Base-by-base conservation (phyloP, 345 rosid genomes). In the Excoecaria agallocha region DNA sequence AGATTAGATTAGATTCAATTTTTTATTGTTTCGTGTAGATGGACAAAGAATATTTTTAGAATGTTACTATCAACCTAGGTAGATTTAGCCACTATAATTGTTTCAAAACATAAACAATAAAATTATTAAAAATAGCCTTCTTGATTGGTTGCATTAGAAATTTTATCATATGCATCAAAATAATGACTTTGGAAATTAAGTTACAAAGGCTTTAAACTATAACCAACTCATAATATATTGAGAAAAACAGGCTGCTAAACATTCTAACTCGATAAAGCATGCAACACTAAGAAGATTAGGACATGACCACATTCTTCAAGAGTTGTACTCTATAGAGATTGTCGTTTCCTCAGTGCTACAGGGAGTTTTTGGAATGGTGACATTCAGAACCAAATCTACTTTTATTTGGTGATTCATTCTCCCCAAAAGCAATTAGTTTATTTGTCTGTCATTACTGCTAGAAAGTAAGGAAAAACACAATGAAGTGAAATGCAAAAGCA, bases 1-100 rank as follows among this genome's bases (percentile, higher is more conserved):
- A 30, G 30, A 30, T 30, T 30, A 30, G 30, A 30, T 70, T 17
- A 19, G 16, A 16, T 61, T 60, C 57, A 74, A 51, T 35, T 19
- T 61, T 49, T 73, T 16, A 38, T 59, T 54, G 13, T 61, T 65
- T 54, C 12, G 65, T 50, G 73, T 19, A n/a, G 1, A 52, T 69
- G 70, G 49, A 12, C 54, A 55, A 37, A 49, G 48, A 52, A 54
- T 22, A 46, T 45, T 24, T 38, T n/a, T 38, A 38, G 51, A 61
- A 52, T 46, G 48, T 67, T 12, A 72, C 13, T 20, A 38, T 49
- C 54, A 69, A 24, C 41, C 38, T 25, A 41, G 65, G 24, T 41
- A 57, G 49, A 35, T 22, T 43, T 56, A 41, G 52, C 24, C 24
- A 20, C 65, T 70, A 50, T 56, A 13, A 41, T 62, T 52, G 16